A percentile compares a stretch with the other conserved stretches of the same genome.
Conservation (phyloP, 306 rosid genomes). For the Lathyrus tuberosus region DNA sequence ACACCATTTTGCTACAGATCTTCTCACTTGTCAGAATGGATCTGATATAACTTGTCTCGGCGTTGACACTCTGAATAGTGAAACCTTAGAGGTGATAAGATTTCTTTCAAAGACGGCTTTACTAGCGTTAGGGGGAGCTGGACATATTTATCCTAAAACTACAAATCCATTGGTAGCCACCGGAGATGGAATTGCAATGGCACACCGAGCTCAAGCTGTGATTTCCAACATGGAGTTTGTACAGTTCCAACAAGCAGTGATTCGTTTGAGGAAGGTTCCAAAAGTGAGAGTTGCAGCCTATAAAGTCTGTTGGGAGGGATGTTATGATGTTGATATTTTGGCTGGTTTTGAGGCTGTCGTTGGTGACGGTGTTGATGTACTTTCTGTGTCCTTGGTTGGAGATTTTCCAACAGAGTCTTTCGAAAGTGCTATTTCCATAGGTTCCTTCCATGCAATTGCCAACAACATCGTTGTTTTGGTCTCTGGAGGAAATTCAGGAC, state of each 20-base stretch:
- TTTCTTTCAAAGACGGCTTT: slow-evolving; percentile 90
- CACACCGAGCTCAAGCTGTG: slow-evolving; percentile 96
- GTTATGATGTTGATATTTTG: no score
- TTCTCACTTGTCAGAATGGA: slow-evolving; percentile 83
- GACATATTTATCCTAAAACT: slow-evolving; percentile 94
- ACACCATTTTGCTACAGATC: slow-evolving; percentile 92
- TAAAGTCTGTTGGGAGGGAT: no score
- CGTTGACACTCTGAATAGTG: slow-evolving; percentile 78
- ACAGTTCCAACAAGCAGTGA: no score
- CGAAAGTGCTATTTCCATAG: slow-evolving; percentile 38
- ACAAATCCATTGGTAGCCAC: slow-evolving; percentile 99
- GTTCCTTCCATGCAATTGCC: slow-evolving; percentile 63
- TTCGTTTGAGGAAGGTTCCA: no score
- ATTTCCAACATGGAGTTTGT: slow-evolving; percentile 99
- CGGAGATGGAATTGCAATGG: slow-evolving; percentile 94
- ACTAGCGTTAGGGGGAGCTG: slow-evolving; percentile 97
- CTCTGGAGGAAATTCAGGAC: slow-evolving; percentile 66
- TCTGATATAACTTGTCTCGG: slow-evolving; percentile 77
- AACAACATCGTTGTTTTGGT: slow-evolving; percentile 50
- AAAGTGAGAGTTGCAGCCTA: no score
- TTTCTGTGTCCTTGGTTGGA: no score
- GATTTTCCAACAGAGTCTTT: background rate
- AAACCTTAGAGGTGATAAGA: slow-evolving; percentile 78
- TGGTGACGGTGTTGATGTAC: no score
- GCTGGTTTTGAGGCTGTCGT: no score